These are phyloP conservation scores for Karstenula rhodostoma DNA, from an alignment of 2,329 filamentous ascomycete species.

Conservation along the genomic window DNA sequence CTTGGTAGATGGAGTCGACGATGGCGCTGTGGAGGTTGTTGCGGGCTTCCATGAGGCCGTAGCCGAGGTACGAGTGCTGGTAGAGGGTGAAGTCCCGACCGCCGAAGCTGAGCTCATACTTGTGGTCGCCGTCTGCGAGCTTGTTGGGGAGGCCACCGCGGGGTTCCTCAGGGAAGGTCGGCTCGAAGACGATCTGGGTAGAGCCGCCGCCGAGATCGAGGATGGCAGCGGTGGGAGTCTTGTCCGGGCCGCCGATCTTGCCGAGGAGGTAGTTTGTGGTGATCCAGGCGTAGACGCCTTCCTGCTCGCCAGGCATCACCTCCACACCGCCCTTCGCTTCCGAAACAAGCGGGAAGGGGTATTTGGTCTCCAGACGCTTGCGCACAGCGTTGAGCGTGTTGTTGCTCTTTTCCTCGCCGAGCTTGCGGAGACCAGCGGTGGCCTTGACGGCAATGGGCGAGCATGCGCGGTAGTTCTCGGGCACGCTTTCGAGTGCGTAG, in stretches of 20 bases:
- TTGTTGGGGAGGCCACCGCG: conserved; percentile 84
- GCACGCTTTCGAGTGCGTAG: conserved; percentile 83
- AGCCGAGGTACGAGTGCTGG: conserved; percentile 97
- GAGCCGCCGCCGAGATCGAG: conserved; percentile 97
- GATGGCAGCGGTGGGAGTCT: conserved; percentile 88
- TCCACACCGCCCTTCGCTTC: conserved; percentile 85
- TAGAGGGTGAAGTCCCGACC: conserved; percentile 92
- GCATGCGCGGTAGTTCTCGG: conserved; percentile 88
- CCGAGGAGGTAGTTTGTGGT: conserved; percentile 98
- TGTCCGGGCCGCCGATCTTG: conserved; percentile 93
- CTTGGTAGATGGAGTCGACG: conserved; percentile 73
- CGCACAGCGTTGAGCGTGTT: conserved; percentile 88
- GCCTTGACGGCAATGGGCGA: conserved; percentile 97
- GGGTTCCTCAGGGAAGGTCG: conserved; percentile 79
- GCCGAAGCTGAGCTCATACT: conserved; percentile 90
- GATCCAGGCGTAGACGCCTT: conserved; percentile 99
- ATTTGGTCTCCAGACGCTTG: conserved; percentile 81
- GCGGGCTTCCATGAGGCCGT: conserved; percentile 94
- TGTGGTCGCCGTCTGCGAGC: conserved; percentile 90
- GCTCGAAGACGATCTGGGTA: conserved; percentile 98
- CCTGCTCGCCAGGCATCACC: conserved; percentile 97
- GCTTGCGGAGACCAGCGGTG: conserved; percentile 88
- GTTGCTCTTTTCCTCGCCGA: conserved; percentile 81
- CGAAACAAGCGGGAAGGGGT: conserved; percentile 93
- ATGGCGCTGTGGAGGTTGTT: conserved; percentile 82